Conservation (phyloP, 2,329 filamentous ascomycete species). For the Xylaria sp. region DNA sequence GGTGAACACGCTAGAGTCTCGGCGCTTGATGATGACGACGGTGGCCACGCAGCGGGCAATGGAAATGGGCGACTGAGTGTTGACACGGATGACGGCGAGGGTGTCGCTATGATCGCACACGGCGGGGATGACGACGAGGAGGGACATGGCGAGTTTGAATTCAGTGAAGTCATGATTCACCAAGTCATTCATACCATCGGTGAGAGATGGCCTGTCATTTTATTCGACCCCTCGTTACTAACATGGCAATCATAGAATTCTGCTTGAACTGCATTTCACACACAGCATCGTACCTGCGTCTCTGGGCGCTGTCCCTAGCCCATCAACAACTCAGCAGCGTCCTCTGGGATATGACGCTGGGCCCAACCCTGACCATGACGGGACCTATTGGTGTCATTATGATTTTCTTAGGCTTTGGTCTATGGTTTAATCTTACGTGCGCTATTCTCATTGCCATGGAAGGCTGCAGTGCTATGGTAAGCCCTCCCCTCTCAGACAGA, state of each 20-base stretch:
- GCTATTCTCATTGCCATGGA: slow-evolving; percentile 81
- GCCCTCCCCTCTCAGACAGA: background rate
- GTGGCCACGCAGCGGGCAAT: slow-evolving; percentile 60
- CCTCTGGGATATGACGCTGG: slow-evolving; percentile 95
- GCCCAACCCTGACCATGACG: slow-evolving; percentile 70
- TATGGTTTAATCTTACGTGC: slow-evolving; percentile 88
- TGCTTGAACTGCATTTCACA: slow-evolving; percentile 99
- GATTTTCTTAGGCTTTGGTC: slow-evolving; percentile 80
- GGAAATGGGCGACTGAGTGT: slow-evolving; percentile 70
- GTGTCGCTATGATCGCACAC: slow-evolving; percentile 50
- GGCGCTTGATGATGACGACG: slow-evolving; percentile 86
- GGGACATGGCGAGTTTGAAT: slow-evolving; percentile 96
- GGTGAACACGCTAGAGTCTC: slow-evolving; percentile 88
- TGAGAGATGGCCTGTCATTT: slow-evolving; percentile 52
- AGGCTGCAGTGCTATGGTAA: slow-evolving; percentile 76
- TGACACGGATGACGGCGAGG: slow-evolving; percentile 70
- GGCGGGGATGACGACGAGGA: slow-evolving; percentile 72
- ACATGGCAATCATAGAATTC: slow-evolving; percentile 69
- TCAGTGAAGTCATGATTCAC: slow-evolving; percentile 97
- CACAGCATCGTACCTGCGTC: slow-evolving; percentile 96
- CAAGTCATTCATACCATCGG: slow-evolving; percentile 98
- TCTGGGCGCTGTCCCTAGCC: slow-evolving; percentile 95
- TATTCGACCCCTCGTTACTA: background rate
- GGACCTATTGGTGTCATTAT: slow-evolving; percentile 76
- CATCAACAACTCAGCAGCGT: slow-evolving; percentile 98